Evolutionary conservation across 83 land plant species (phyloP).

Genomic region (Thuja plicata): DNA sequence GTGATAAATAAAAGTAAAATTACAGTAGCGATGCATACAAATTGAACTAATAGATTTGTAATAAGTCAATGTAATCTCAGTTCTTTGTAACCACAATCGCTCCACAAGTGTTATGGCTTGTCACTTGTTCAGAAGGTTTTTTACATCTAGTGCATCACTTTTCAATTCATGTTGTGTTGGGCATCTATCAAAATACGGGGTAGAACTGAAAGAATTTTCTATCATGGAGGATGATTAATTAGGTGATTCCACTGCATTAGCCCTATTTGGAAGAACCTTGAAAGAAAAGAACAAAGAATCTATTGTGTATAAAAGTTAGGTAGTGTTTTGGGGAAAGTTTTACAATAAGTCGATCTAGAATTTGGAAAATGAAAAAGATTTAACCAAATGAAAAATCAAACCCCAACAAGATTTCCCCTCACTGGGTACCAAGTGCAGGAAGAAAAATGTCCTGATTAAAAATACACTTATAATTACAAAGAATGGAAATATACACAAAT

Average conservation of each 20-base stretch:
- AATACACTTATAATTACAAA: neutral
- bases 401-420: neutral
- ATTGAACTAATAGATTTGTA: neutral
- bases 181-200: neutral
- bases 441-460: neutral
- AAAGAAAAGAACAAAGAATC: neutral
- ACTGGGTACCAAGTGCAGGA: neutral
- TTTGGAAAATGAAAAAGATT: too few species aligned
- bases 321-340: neutral
- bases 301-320: neutral
- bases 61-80: neutral
- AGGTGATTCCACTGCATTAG: neutral
- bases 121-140: neutral
- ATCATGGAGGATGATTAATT: neutral
- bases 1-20: neutral
- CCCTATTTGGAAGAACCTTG: slow-evolving; percentile 6
- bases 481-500: neutral
- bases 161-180: slow-evolving; percentile 1
- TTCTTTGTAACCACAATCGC: neutral
- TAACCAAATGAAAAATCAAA: neutral
- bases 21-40: neutral
- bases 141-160: neutral
- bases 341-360: neutral
- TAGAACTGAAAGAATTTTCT: neutral
- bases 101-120: neutral